phyloP scores from a whole-genome alignment of 768 basidiomycete genomes.

The Trametes punicea region DNA sequence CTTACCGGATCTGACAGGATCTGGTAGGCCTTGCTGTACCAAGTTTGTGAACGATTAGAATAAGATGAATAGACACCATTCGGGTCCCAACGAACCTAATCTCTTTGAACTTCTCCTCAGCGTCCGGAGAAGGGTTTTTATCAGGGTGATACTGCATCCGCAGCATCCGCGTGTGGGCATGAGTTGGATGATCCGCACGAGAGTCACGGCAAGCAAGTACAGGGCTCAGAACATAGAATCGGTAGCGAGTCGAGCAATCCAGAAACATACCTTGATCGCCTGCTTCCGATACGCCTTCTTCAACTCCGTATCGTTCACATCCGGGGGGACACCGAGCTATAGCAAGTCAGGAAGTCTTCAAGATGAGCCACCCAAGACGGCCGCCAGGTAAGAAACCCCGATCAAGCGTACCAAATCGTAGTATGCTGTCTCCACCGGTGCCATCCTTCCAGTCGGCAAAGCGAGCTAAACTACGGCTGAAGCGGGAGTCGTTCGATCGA shows the following conservation, averaged over 20 bases:
- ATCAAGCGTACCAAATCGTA: constrained; percentile 68
- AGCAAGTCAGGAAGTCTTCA: not conserved
- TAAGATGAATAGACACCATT: not conserved
- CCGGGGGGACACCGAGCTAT: constrained; percentile 46
- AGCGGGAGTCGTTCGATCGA: not conserved
- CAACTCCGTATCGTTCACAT: constrained; percentile 74
- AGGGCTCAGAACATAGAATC: not conserved
- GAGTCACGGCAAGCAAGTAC: not conserved
- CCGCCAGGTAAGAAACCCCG: not conserved
- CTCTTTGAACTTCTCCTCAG: constrained; percentile 95
- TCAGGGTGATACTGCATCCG: constrained; percentile 81
- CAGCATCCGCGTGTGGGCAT: no score
- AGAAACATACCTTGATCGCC: constrained; percentile 75
- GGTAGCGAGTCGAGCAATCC: not conserved
- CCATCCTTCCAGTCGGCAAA: constrained; percentile 41
- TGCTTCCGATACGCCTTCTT: constrained; percentile 96
- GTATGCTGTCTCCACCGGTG: constrained; percentile 89
- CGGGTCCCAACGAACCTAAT: constrained; percentile 61
- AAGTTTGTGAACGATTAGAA: not conserved
- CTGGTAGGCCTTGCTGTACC: constrained; percentile 86
- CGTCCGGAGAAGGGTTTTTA: constrained; percentile 90
- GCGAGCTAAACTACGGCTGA: not conserved
- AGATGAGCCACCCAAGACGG: constrained; percentile 5
- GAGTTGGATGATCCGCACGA: no score
- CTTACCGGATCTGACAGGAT: constrained; percentile 80